Evolutionary conservation across 2,329 filamentous ascomycete species (phyloP).

Genomic region (Venturia aucupariae): DNA sequence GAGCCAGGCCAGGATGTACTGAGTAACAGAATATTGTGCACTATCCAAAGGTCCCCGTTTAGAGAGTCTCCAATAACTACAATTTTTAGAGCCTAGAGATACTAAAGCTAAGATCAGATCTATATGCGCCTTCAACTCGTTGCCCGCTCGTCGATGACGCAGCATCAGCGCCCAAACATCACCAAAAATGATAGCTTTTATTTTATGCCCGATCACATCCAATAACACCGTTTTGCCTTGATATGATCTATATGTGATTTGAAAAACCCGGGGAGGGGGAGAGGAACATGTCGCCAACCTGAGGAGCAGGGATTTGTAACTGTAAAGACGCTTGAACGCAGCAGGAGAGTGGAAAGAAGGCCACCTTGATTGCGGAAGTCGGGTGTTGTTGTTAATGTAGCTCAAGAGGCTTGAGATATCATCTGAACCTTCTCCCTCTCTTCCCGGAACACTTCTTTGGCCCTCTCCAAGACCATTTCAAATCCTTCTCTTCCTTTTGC

Average conservation of each 20-base stretch:
- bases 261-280: not conserved
- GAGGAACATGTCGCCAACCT: not conserved
- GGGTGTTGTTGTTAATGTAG: not conserved
- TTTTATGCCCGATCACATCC: not conserved
- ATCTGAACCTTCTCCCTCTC: slow-evolving; percentile 52
- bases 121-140: not conserved
- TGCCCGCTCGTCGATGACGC: not conserved
- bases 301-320: slow-evolving; percentile 3
- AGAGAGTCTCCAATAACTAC: not conserved
- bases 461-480: slow-evolving; percentile 89
- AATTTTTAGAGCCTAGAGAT: no score
- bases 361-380: not conserved
- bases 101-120: no score
- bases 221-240: not conserved
- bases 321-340: slow-evolving; percentile 1
- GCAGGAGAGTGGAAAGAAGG: not conserved
- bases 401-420: not conserved
- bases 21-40: not conserved
- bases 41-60: no score
- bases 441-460: slow-evolving; percentile 80
- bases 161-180: not conserved
- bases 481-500: slow-evolving; percentile 87
- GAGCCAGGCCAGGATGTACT: not conserved
- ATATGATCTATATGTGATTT: not conserved
- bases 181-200: not conserved